Evolutionary conservation across 108 stramenopile species (phyloP), one percentile per base, ranked within the genome.

Genomic region (Cyclotella baltica): DNA sequence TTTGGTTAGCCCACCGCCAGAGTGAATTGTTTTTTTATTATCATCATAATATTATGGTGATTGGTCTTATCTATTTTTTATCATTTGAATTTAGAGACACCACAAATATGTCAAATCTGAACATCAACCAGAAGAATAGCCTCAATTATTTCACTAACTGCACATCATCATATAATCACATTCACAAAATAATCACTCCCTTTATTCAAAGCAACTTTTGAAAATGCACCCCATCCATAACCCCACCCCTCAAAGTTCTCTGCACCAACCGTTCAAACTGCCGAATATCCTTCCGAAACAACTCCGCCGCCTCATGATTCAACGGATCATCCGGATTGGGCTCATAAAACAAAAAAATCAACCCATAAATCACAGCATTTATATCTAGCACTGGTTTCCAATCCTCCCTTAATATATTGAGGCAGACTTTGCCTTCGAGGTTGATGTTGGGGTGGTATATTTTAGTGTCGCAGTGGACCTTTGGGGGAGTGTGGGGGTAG

Each of bases 381-480:
- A 99, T 98, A 84, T 98, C 98, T 62, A 99, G 73, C 20, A 99
- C 98, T 13, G 99, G 99, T 72, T 97, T 96, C 99, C 99, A 99
- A 90, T 99, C 99, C 83, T 99, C 98, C 31, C 98, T 85, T 74
- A 99, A 76, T 87, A 99, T 99, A 75, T 98, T 98, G 51, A 98
- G 83, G 89, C 99, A 99, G 56, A 99, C 99, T 57, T 98, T 98
- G 11, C 99, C 99, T 77, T 99, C 90, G 59, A 96, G 73, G 84
- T 99, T 97, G 75, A 99, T 98, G 83, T 99, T 99, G 58, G 99
- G 99, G 84, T 99, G 99, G 75, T 98, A 99, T 62, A 98, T 94
- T 85, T 94, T 94, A 20, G 95, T 96, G 40, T 92, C 79, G 80
- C 96, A 96, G 58, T 90, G 89, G 36, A 99, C 98, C 73, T 98